Evolutionary conservation across 257 asterid species (phyloP), one percentile per base, ranked within the genome.

Genomic region (Fraxinus anomala): DNA sequence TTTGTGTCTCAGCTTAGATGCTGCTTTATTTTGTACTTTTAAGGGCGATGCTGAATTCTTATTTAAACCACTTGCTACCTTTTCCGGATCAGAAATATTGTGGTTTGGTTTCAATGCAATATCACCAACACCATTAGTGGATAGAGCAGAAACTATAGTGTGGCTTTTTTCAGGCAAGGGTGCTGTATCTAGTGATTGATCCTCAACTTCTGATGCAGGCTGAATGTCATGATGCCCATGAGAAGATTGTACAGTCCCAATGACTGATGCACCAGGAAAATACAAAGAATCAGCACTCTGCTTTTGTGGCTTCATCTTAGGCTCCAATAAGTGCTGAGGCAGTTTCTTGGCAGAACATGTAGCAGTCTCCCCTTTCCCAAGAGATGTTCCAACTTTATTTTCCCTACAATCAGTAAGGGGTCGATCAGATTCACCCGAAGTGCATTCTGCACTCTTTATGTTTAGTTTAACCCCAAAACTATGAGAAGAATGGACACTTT

Each of bases 1-100:
- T 77, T 92, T 94, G 67, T 89, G 83, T 69, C 88, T 87, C 80
- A 42, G 78, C 86, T 86, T 93, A n/a, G 92, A 87, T 39, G 89
- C 86, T 37, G 87, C 75, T 81, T 83, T 91, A 56, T 86, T 86
- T 1, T 77, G 82, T 28, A 72, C 83, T 79, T 83, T 84, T 73
- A 74, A 65, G 73, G 91, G 77, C 33, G 85, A 36, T 61, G 82
- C 85, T 28, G 79, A 68, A 80, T 71, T 82, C 81, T 82, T 79
- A 70, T 59, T 75, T 33, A 78, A 71, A 76, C 78, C 82, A 61
- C 81, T 76, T 61, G 82, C 73, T 63, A 69, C 82, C 83, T 83
- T 86, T 59, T 63, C 82, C 21, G 83, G 79, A 76, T 76, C 77
- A 31, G 80, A 63, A 34, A 70, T 42, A 44, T 75, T 70, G 75